Base-by-base conservation (phyloP, 1,139 yeast species). In the Kodamaea anthophila region DNA sequence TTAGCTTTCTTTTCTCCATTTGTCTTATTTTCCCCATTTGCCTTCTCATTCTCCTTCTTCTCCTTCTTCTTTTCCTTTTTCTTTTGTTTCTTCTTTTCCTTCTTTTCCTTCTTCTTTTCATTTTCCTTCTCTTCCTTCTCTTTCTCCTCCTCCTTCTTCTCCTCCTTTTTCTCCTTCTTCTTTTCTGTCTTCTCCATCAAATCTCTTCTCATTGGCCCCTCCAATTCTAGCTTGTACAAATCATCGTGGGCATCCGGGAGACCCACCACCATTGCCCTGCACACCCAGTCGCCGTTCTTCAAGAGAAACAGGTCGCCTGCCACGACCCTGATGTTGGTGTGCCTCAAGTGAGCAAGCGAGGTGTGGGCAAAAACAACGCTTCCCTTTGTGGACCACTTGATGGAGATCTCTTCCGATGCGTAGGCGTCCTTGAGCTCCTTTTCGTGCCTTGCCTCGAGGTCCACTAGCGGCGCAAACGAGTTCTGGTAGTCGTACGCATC, bases 401-500 rank as follows among this genome's bases (percentile, higher is more conserved):
- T 84, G 13, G 73, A 68, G 22, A 87, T 72, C 42, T 78, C 84
- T 37, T 81, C 85, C 39, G 84, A 68, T 1, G 85, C 82, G 47
- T 80, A 91, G 2, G 87, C 74, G 49, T 86, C 96, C 44, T 81
- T 83, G 40, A 82, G 55, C 39, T 71, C 71, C 43, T 71, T 74
- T 53, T 86, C 95, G 49, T 76, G 75, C 39, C 84, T 93, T 1
- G 91, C 84, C 54, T 87, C 96, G 23, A 79, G 56, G 47, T 84
- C 72, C 18, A 88, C 80, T 36, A 88, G 61, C 0, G 96, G 96
- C 6, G 85, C 93, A 55, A 82, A 87, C 3, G 86, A 72, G 35
- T 86, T 63, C 54, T 87, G 96, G 53, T 88, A 87, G 48, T 86
- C 88, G 51, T 70, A 81, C 0, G 88, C 95, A 54, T 86, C 95